These are phyloP conservation scores for Pestalotiopsis sp. DNA, from an alignment of 2,329 filamentous ascomycete species.

Conservation along the genomic window DNA sequence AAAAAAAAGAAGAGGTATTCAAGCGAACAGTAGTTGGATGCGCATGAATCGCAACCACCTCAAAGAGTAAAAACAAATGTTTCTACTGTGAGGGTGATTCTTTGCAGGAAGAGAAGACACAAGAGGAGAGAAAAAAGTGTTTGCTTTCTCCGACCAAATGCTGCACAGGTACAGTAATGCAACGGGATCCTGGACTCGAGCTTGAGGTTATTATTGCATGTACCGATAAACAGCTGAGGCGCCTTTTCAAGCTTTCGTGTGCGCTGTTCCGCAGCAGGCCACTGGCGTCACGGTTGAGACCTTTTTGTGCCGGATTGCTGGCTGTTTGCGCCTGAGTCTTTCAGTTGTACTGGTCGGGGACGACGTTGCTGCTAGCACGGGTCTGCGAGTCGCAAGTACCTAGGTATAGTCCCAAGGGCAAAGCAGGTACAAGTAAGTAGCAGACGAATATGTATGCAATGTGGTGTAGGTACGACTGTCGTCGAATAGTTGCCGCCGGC, in stretches of 20 bases:
- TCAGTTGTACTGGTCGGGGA: not conserved
- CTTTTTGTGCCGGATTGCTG: not conserved
- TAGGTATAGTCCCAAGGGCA: not conserved
- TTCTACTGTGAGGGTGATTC: not conserved
- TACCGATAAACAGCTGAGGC: not conserved
- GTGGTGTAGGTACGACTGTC: not conserved
- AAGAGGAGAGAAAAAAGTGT: not conserved
- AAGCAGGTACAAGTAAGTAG: not conserved
- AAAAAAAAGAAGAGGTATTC: not conserved
- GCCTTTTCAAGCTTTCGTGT: not conserved
- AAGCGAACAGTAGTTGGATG: not conserved
- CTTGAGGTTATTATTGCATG: not conserved
- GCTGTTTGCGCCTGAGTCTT: not conserved
- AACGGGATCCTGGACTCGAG: not conserved
- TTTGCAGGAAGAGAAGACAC: not conserved
- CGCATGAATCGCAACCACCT: not conserved
- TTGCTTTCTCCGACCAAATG: not conserved
- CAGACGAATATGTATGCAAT: not conserved
- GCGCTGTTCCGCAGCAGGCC: not conserved
- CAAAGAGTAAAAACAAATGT: not conserved
- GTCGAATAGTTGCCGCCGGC: not conserved
- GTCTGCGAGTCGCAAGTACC: not conserved
- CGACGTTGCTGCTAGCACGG: constrained; percentile 3
- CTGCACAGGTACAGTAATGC: not conserved
- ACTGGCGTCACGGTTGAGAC: not conserved